phyloP scores from a whole-genome alignment of 2,329 filamentous ascomycete genomes.

The Talaromyces amestolkiae region DNA sequence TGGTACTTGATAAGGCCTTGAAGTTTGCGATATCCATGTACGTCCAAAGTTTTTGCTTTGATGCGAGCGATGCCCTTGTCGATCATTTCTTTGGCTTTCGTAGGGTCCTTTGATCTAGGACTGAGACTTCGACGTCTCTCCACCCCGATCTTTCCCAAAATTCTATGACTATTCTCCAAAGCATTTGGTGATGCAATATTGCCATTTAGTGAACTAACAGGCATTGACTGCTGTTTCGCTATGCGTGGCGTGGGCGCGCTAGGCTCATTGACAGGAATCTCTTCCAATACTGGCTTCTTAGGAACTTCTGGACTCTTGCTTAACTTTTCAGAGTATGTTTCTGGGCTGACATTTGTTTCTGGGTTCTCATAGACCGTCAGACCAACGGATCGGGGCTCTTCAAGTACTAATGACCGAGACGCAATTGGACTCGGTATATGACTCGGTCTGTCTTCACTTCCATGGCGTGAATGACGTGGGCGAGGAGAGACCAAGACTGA shows the following conservation, averaged over 20 bases:
- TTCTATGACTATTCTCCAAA: conserved; percentile 25
- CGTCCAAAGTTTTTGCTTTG: conserved; percentile 36
- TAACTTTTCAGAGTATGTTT: conserved; percentile 20
- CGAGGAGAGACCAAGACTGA: conserved; percentile 18
- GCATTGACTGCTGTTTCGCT: conserved; percentile 25
- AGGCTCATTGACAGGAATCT: conserved; percentile 41
- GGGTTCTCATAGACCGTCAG: conserved; percentile 56
- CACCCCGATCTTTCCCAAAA: conserved; percentile 34
- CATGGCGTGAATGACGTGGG: conserved; percentile 15
- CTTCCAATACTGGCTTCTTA: conserved; percentile 32
- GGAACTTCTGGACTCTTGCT: conserved; percentile 8
- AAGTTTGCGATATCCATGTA: conserved; percentile 44
- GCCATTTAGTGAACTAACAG: conserved; percentile 5
- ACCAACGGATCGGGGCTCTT: conserved; percentile 4
- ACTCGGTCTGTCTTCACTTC: conserved; percentile 17
- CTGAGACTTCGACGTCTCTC: conserved; percentile 35
- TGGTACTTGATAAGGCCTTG: conserved; percentile 42
- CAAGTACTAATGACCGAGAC: conserved; percentile 15
- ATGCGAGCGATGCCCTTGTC: conserved; percentile 39
- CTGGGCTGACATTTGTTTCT: conserved; percentile 32
- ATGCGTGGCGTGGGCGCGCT: conserved; percentile 24
- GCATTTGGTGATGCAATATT: neutral
- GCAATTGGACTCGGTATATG: conserved; percentile 16
- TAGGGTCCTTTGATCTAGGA: conserved; percentile 39
- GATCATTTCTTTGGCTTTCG: conserved; percentile 39